Percentiles rank a stretch among this genome's conserved stretches.
Evolutionary conservation across 768 basidiomycete species (phyloP).

Genomic region (Amanita thiersii): DNA sequence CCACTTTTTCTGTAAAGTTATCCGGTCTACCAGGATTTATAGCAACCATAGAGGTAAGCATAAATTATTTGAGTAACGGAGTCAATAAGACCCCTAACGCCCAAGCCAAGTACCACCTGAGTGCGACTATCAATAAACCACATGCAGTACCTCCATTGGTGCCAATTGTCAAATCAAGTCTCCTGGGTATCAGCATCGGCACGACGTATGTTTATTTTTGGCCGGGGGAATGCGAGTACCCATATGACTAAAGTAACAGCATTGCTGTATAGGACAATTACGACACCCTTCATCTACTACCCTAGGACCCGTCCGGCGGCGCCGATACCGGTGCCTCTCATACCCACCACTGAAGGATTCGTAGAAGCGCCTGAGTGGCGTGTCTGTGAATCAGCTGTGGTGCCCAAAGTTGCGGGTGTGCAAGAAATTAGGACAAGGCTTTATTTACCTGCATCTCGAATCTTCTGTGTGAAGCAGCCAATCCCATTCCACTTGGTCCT

Average conservation of each 20-base stretch:
- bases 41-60: conserved; percentile 45
- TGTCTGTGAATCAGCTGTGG: conserved; percentile 30
- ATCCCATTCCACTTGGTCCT: conserved; percentile 67
- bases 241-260: conserved; percentile 7
- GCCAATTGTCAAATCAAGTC: conserved; percentile 41
- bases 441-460: conserved; percentile 51
- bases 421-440: conserved; percentile 33
- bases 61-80: not conserved
- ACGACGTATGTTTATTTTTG: conserved; percentile 38
- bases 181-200: conserved; percentile 45
- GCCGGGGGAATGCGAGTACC: conserved; percentile 1
- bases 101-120: conserved; percentile 44
- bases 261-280: conserved; percentile 32
- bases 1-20: conserved; percentile 59
- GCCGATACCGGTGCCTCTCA: conserved; percentile 40
- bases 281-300: conserved; percentile 55
- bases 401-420: conserved; percentile 25
- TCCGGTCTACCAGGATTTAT: conserved; percentile 67
- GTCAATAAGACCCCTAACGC: not conserved
- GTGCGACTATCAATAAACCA: conserved; percentile 42
- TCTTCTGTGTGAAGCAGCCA: conserved; percentile 45
- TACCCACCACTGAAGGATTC: conserved; percentile 29
- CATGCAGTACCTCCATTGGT: conserved; percentile 26
- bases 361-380: conserved; percentile 42
- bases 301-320: conserved; percentile 57